Conservation (phyloP, 73 alveolate genomes). For the Blepharisma stoltei region DNA sequence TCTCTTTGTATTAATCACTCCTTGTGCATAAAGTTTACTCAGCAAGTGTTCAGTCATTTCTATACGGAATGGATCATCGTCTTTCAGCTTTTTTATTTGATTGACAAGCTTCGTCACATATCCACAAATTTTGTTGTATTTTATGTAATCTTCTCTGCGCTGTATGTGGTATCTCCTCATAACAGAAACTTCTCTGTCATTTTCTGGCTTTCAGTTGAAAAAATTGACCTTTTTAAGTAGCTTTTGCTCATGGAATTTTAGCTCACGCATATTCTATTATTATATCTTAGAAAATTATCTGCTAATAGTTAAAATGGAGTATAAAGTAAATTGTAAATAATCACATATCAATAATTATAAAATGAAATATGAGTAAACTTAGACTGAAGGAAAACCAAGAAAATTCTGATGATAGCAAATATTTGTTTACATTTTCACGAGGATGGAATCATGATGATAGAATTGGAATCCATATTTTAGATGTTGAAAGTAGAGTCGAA, state of each 20-base stretch:
- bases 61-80: conserved; percentile 89
- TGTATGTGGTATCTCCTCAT: conserved; percentile 92
- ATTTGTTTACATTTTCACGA: too few species aligned
- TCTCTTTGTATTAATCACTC: conserved; percentile 74
- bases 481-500: too few species aligned
- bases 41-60: conserved; percentile 92
- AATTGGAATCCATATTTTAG: too few species aligned
- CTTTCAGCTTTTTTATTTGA: conserved; percentile 79
- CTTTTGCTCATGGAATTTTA: conserved; percentile 98
- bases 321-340: too few species aligned
- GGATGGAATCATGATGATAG: too few species aligned
- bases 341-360: too few species aligned
- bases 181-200: conserved; percentile 84
- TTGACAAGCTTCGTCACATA: conserved; percentile 81
- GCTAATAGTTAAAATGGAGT: too few species aligned
- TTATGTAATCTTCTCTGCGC: conserved; percentile 96
- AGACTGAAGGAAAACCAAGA: too few species aligned
- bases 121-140: conserved; percentile 94
- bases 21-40: conserved; percentile 91
- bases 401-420: too few species aligned
- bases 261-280: conserved; percentile 89
- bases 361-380: too few species aligned
- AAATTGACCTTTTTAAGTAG: conserved; percentile 95
- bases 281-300: conserved; percentile 10
- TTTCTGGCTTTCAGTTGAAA: conserved; percentile 94